phyloP scores from a whole-genome alignment of 768 basidiomycete genomes.

The Naganishia friedmannii region DNA sequence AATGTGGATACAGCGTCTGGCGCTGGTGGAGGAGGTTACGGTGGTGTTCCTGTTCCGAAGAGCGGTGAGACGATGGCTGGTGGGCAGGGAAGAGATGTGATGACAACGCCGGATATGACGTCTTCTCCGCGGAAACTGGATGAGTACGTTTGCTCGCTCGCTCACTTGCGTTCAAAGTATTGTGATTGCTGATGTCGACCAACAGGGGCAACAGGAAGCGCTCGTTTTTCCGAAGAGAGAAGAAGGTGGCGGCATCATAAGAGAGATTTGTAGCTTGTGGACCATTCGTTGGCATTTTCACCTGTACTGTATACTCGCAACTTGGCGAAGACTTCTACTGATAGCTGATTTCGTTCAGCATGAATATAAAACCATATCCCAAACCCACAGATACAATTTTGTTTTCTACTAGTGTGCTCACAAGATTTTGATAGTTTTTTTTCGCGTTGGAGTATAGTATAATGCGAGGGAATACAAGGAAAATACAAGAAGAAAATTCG shows the following conservation, averaged over 20 bases:
- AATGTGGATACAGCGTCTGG: background rate
- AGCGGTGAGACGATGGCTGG: background rate
- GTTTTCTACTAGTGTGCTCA: background rate
- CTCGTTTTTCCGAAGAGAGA: constrained; percentile 4
- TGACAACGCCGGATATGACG: background rate
- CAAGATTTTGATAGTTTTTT: background rate
- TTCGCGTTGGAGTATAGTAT: background rate
- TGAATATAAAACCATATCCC: background rate
- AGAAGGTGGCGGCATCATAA: background rate
- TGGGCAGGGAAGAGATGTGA: background rate
- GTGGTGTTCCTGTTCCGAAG: background rate
- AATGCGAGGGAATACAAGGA: background rate
- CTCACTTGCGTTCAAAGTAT: background rate
- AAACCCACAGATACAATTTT: constrained; percentile 1
- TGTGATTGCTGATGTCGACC: background rate
- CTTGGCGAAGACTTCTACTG: background rate
- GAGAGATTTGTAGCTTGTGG: background rate
- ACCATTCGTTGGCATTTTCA: background rate
- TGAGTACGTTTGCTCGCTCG: background rate
- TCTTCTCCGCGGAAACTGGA: background rate
- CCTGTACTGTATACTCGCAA: background rate
- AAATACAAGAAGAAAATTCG: background rate
- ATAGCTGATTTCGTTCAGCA: background rate
- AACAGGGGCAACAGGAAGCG: background rate
- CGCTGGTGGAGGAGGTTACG: background rate